These are phyloP conservation scores for Saposhnikovia divaricata DNA, from an alignment of 129 eudicot species.

Conservation along the genomic window DNA sequence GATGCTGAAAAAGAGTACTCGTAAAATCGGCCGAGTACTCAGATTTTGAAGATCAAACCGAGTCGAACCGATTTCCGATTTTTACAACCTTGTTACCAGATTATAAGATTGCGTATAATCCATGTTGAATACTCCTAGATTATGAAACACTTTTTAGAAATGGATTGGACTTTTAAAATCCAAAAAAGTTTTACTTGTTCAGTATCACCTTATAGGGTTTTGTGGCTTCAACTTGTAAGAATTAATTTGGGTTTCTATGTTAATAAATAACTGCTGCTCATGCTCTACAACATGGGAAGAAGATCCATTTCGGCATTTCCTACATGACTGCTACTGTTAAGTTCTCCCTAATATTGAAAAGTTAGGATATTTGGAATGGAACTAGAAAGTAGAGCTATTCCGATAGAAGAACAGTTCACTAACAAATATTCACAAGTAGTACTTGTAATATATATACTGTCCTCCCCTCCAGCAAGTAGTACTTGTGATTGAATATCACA, in stretches of 20 bases:
- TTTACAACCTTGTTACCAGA: too few species aligned
- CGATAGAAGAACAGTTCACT: not conserved
- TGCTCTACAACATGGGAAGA: not conserved
- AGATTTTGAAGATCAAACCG: too few species aligned
- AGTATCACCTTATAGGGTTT: too few species aligned
- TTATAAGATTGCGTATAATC: too few species aligned
- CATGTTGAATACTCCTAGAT: not conserved
- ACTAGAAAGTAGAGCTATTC: not conserved
- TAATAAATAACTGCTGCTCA: not conserved
- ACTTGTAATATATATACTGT: not conserved
- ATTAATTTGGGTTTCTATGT: not conserved
- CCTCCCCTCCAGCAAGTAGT: not conserved
- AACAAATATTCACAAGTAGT: not conserved
- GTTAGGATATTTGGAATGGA: not conserved
- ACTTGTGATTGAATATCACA: not conserved
- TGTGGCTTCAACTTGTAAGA: not conserved
- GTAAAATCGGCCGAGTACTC: too few species aligned
- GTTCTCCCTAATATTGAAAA: not conserved
- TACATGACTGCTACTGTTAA: not conserved
- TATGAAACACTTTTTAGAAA: not conserved
- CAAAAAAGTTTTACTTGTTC: too few species aligned
- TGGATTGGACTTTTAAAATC: too few species aligned
- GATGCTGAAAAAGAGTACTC: too few species aligned
- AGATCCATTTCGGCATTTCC: not conserved
- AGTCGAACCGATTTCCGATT: too few species aligned